These are phyloP conservation scores for Mayamaea pseudoterrestris DNA, from an alignment of 108 stramenopile species.

Conservation along the genomic window DNA sequence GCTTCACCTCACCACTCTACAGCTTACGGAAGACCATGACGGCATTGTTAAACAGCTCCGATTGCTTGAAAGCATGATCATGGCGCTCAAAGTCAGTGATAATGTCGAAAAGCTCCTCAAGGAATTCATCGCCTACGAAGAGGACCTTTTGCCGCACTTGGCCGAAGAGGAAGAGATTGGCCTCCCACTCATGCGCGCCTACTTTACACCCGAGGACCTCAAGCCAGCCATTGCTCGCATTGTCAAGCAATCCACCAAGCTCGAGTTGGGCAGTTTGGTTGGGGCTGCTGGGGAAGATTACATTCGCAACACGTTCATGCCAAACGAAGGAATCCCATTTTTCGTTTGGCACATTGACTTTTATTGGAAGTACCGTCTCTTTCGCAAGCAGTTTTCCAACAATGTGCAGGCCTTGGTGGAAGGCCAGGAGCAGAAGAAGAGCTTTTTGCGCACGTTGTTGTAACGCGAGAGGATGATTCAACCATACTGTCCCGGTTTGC, in stretches of 20 bases:
- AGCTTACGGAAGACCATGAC: slow-evolving; percentile 20
- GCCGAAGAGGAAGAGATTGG: slow-evolving; percentile 25
- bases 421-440: no score
- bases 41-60: slow-evolving; percentile 18
- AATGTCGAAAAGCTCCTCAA: slow-evolving; percentile 8
- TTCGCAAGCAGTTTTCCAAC: no score
- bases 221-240: slow-evolving; percentile 2
- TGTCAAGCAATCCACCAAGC: not conserved
- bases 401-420: no score
- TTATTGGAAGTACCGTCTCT: no score
- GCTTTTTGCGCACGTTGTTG: no score
- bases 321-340: slow-evolving; percentile 18
- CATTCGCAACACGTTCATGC: slow-evolving; percentile 26
- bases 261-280: not conserved
- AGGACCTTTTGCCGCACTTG: slow-evolving; percentile 26
- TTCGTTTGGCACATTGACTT: slow-evolving; percentile 15
- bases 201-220: slow-evolving; percentile 27
- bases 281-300: slow-evolving; percentile 11
- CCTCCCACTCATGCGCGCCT: slow-evolving; percentile 25
- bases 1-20: not conserved
- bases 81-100: slow-evolving; percentile 16
- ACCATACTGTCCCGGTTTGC: no score
- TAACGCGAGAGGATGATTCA: no score
- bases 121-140: slow-evolving; percentile 15
- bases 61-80: slow-evolving; percentile 11